Evolutionary conservation across 805 yeast species (phyloP).

Genomic region (Yarrowia osloensis): DNA sequence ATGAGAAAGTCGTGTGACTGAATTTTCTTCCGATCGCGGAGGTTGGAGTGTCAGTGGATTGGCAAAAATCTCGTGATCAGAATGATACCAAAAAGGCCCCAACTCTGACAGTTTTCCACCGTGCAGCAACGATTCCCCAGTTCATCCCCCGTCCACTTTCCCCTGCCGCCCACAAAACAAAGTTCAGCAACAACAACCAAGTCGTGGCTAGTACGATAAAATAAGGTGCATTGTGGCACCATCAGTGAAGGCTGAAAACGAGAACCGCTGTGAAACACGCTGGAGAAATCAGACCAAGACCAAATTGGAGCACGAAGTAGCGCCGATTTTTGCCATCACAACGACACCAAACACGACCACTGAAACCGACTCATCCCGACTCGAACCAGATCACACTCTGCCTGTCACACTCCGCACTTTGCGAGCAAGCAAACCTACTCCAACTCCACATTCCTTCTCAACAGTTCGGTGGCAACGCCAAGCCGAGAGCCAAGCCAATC

Average conservation of each 20-base stretch:
- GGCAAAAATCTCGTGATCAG: conserved; percentile 11
- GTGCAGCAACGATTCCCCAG: too few species aligned
- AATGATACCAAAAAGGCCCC: neutral
- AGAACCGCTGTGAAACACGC: neutral
- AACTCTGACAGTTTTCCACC: too few species aligned
- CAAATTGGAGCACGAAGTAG: neutral
- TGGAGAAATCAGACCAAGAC: neutral
- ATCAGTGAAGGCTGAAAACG: neutral
- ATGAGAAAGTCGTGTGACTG: neutral
- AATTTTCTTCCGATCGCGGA: neutral
- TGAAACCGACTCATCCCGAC: too few species aligned
- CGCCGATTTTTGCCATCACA: neutral
- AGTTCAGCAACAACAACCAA: neutral
- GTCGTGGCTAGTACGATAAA: neutral
- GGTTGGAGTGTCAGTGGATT: neutral
- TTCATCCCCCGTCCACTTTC: too few species aligned
- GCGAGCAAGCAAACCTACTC: neutral
- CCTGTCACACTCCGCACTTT: too few species aligned
- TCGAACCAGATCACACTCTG: too few species aligned
- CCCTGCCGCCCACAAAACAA: neutral
- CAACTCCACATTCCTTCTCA: neutral
- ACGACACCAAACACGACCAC: too few species aligned
- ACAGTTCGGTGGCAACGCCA: neutral
- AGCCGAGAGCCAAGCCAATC: neutral
- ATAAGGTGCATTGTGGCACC: neutral